Percentiles rank a stretch among this genome's conserved stretches.
Evolutionary conservation across 2,329 filamentous ascomycete genomes (phyloP).

Genomic region (Boeremia lycopersici): DNA sequence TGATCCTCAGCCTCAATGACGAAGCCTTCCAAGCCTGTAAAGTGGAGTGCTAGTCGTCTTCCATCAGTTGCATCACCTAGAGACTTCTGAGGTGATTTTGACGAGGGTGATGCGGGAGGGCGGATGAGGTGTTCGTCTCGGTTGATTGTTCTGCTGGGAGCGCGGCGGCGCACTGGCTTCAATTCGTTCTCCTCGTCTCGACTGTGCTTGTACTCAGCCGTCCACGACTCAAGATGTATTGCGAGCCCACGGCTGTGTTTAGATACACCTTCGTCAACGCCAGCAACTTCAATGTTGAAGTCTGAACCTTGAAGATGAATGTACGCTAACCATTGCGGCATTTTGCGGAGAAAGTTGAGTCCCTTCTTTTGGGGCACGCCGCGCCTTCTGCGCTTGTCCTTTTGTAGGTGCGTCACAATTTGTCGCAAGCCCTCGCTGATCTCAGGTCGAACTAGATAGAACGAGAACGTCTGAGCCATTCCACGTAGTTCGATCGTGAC

Average conservation of each 20-base stretch:
- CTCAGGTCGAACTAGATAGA: slow-evolving; percentile 89
- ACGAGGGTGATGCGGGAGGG: slow-evolving; percentile 57
- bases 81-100: slow-evolving; percentile 58
- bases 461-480: slow-evolving; percentile 81
- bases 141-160: slow-evolving; percentile 66
- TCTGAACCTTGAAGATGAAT: slow-evolving; percentile 86
- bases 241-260: slow-evolving; percentile 81
- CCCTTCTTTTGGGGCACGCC: slow-evolving; percentile 51
- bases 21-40: slow-evolving; percentile 84
- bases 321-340: slow-evolving; percentile 85
- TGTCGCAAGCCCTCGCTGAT: slow-evolving; percentile 92
- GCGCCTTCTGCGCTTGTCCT: slow-evolving; percentile 42
- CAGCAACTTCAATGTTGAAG: slow-evolving; percentile 88
- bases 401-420: slow-evolving; percentile 82
- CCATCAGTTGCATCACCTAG: slow-evolving; percentile 67
- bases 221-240: slow-evolving; percentile 85
- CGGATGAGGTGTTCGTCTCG: slow-evolving; percentile 68
- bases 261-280: slow-evolving; percentile 83
- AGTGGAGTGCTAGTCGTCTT: slow-evolving; percentile 78
- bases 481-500: slow-evolving; percentile 81
- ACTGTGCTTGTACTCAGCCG: slow-evolving; percentile 85
- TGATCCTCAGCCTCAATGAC: slow-evolving; percentile 87
- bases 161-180: slow-evolving; percentile 68
- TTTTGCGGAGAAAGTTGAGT: slow-evolving; percentile 70
- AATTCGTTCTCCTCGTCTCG: slow-evolving; percentile 69